These are phyloP conservation scores for Cercospora sesami DNA, from an alignment of 2,329 filamentous ascomycete species.

Conservation along the genomic window DNA sequence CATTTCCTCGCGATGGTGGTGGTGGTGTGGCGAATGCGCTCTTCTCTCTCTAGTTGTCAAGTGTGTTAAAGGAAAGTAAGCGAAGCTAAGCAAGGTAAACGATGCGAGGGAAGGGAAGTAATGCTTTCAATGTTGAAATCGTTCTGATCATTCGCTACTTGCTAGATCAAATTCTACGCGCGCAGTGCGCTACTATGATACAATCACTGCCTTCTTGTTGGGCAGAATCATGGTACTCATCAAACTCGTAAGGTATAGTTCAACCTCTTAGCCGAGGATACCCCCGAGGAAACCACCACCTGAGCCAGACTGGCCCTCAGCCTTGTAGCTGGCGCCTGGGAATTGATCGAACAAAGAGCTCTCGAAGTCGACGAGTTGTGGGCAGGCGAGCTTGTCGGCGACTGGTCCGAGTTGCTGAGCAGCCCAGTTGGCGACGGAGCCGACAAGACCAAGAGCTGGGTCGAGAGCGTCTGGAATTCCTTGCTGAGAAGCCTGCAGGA, in stretches of 20 bases:
- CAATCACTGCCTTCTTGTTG: background rate
- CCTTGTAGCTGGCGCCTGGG: constrained; percentile 14
- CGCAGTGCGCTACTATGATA: background rate
- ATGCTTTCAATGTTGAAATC: background rate
- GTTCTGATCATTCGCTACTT: background rate
- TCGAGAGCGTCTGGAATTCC: constrained; percentile 32
- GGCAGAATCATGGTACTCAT: background rate
- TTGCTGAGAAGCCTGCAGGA: constrained; percentile 31
- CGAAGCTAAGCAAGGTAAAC: too few species aligned
- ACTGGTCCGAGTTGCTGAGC: constrained; percentile 20
- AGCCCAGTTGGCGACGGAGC: constrained; percentile 19
- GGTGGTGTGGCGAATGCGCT: background rate
- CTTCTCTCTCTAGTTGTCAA: background rate
- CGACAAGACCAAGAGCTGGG: constrained; percentile 22
- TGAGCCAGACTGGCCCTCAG: background rate
- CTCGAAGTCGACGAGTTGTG: constrained; percentile 21
- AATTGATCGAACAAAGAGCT: constrained; percentile 22
- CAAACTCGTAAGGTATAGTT: background rate
- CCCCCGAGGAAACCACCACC: background rate
- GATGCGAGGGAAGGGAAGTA: background rate
- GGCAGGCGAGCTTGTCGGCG: constrained; percentile 15
- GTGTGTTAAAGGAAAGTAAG: too few species aligned
- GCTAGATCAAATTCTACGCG: background rate
- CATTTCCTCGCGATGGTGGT: background rate
- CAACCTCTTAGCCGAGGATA: background rate